Evolutionary conservation across 164 flowering plant species (phyloP), one percentile per base, ranked within the genome.

Genomic region (Magnolia changhungtana): DNA sequence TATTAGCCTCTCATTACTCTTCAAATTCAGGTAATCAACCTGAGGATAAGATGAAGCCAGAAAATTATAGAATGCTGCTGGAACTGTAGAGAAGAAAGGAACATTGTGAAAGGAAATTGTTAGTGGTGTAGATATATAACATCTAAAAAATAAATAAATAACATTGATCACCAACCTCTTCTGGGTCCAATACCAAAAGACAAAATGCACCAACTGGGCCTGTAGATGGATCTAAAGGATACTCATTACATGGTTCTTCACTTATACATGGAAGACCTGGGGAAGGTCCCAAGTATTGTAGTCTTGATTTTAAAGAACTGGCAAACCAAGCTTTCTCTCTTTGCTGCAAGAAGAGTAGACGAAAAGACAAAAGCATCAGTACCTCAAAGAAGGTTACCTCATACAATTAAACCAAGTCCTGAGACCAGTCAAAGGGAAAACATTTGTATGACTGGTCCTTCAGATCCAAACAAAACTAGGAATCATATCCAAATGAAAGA

Each of bases 21-120:
- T 95, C 85, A 95, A 80, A 81, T 95, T 95, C 83, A 95, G 76
- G 84, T 95, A 95, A 84, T 93, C 98, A 77, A 91, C 96, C 97
- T 92, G 90, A 19, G 29, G 69, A 63, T 71, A 70, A 66, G 27
- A 66, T 68, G 4, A 70, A 64, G 10, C 51, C 66, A 16, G 7
- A 71, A 49, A 20, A 8, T 63, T 14, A 63, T 3, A n/a, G 19
- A 29, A 4, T 7, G n/a, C 20, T 10, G 64, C 58, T 11, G 50
- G 23, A 31, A 73, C 20, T 45, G 21, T 16, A 21, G 58, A 49
- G 58, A 14, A 72, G 49, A 19, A n/a, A 68, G 13, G 23, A 66
- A 67, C 37, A 63, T 67, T 45, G 50, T 16, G 50, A 49, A 50
- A 45, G 37, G 18, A 37, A 49, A 24, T 16, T 16, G 63, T 37